Evolutionary conservation across 805 yeast species (phyloP), one percentile per base, ranked within the genome.

Genomic region (Saccharomycopsis oosterbeekiorum): DNA sequence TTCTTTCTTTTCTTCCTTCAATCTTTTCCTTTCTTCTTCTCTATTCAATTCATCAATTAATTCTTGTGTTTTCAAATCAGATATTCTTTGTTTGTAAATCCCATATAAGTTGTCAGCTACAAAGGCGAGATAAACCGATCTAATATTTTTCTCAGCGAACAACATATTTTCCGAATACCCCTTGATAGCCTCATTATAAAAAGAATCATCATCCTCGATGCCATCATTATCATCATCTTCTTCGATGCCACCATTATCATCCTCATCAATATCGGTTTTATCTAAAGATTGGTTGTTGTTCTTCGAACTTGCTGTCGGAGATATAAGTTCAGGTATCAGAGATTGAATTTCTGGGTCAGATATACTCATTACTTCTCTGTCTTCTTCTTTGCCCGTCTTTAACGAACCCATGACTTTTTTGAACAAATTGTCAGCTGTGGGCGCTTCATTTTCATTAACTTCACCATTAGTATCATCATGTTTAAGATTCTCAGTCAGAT

Each of bases 201-300:
- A 47, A 26, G 72, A 74, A 19, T 57, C 71, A 10, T 63, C 71
- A 41, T 59, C 72, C 24, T 62, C 65, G 12, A 58, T 67, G 29
- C 60, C 63, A 29, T 57, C 64, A 37, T 42, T 76, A 36, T 80
- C 71, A 67, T 75, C 76, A 68, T 79, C n/a, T n/a, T n/a, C n/a
- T n/a, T n/a, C n/a, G n/a, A n/a, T n/a, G n/a, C n/a, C 80, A 60
- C 78, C 79, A 42, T 79, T 80, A 61, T 76, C n/a, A 34, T 37
- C 29, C 5, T 56, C 59, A 19, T 47, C 51, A 29, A 10, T 24
- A 10, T 40, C 37, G 15, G 29, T 17, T 11, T 29, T 50, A 39
- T 37, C 53, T 10, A 12, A 15, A 26, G 19, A 50, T 11, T 57
- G 59, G 2, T 53, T 34, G 9, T 11, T 51, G n/a, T 41, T 37